These are phyloP conservation scores for Lactifluus volemus DNA, from an alignment of 768 basidiomycete species.

Conservation along the genomic window DNA sequence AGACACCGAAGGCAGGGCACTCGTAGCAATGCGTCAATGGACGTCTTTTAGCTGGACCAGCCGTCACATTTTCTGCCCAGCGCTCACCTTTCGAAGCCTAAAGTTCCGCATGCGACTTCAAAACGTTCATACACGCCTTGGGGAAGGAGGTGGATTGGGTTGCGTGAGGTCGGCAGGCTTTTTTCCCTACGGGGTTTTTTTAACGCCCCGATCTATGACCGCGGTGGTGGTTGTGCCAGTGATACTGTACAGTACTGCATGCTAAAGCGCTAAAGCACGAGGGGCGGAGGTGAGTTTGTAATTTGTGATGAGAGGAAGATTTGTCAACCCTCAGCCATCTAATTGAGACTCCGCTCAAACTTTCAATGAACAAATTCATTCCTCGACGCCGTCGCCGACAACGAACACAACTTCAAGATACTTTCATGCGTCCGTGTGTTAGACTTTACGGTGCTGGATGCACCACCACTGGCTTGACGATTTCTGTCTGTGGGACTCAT, in stretches of 20 bases:
- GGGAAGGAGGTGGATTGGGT: neutral
- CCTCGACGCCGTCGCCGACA: constrained; percentile 7
- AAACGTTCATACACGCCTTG: neutral
- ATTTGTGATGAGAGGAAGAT: too few species aligned
- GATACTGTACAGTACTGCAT: neutral
- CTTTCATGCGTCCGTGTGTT: neutral
- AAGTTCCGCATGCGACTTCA: neutral
- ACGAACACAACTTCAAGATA: constrained; percentile 13
- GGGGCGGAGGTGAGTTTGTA: too few species aligned
- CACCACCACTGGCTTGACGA: neutral
- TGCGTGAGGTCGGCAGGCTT: neutral
- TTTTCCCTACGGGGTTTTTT: constrained; percentile 9
- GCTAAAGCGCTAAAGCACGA: too few species aligned
- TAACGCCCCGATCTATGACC: neutral
- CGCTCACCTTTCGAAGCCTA: neutral
- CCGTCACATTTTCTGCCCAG: neutral
- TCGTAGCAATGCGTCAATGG: neutral
- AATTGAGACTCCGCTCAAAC: constrained; percentile 17
- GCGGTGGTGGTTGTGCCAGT: neutral
- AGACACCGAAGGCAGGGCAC: neutral
- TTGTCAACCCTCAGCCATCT: too few species aligned
- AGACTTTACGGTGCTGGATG: neutral
- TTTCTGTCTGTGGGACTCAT: neutral
- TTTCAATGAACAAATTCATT: neutral
- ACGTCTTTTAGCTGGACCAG: constrained; percentile 8